Evolutionary conservation across 2,329 filamentous ascomycete species (phyloP).

Genomic region (Pyrenochaeta sp.): DNA sequence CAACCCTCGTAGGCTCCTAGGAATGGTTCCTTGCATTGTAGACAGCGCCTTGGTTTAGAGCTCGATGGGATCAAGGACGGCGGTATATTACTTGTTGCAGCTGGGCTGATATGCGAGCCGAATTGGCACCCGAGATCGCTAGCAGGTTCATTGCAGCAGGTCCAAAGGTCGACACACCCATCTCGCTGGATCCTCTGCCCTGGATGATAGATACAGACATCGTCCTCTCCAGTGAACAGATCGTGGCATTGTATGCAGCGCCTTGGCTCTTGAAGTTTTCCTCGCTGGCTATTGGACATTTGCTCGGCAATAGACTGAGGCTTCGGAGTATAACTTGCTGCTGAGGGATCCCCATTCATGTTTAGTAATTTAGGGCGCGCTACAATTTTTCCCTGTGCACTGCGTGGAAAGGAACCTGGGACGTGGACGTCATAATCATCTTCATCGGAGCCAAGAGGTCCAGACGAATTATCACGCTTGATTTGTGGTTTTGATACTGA

Average conservation of each 20-base stretch:
- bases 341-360: too few species aligned
- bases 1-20: not conserved
- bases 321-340: not conserved
- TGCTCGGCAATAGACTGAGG: not conserved
- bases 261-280: not conserved
- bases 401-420: constrained; percentile 11
- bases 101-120: not conserved
- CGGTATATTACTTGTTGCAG: too few species aligned
- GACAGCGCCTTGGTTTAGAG: not conserved
- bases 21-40: not conserved
- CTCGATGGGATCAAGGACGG: not conserved
- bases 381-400: not conserved
- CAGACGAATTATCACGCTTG: constrained; percentile 14
- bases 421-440: constrained; percentile 17
- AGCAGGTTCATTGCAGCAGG: constrained; percentile 17
- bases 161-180: constrained; percentile 6
- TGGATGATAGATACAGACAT: constrained; percentile 27
- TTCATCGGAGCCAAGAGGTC: constrained; percentile 8
- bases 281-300: not conserved
- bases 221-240: constrained; percentile 6
- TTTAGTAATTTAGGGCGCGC: too few species aligned
- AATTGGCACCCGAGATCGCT: constrained; percentile 20
- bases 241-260: constrained; percentile 25
- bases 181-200: constrained; percentile 7
- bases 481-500: constrained; percentile 4